Percentiles rank a stretch among this genome's conserved stretches.
Conservation (phyloP, 2,329 filamentous ascomycete genomes). For the Sporothrix protearum region DNA sequence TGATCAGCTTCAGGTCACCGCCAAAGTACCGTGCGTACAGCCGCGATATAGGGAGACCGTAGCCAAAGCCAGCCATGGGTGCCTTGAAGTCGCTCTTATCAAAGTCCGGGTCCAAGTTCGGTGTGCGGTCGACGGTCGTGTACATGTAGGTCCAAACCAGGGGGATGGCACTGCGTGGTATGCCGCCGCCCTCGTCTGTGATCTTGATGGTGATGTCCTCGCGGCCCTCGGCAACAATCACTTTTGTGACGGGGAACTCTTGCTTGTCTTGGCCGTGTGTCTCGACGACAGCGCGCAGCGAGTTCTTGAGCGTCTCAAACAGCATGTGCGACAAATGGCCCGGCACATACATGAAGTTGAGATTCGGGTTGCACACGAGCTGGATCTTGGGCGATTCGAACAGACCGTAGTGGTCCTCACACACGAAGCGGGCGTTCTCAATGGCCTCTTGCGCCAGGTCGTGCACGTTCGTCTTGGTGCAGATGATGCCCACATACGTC, state of each 20-base stretch:
- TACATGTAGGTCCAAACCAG: constrained; percentile 99
- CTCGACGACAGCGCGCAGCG: constrained; percentile 92
- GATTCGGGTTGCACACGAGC: constrained; percentile 87
- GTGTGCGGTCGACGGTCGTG: constrained; percentile 94
- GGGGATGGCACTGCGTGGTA: constrained; percentile 86
- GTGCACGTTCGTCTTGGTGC: constrained; percentile 94
- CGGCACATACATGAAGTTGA: constrained; percentile 99
- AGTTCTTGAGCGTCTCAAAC: constrained; percentile 98
- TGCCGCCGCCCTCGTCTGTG: constrained; percentile 92
- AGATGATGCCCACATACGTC: constrained; percentile 97
- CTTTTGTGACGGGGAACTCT: constrained; percentile 92
- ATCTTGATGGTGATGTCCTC: constrained; percentile 99
- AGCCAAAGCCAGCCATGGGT: constrained; percentile 98
- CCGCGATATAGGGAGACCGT: constrained; percentile 88
- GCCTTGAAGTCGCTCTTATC: constrained; percentile 99
- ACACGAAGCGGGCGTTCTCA: constrained; percentile 98
- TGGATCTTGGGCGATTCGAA: constrained; percentile 97
- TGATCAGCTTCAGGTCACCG: constrained; percentile 94
- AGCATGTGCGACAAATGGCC: constrained; percentile 99
- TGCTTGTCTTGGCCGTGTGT: constrained; percentile 92
- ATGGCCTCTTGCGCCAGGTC: constrained; percentile 96
- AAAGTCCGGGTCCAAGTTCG: constrained; percentile 92
- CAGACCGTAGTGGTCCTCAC: constrained; percentile 95
- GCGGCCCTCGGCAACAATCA: constrained; percentile 94
- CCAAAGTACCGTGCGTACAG: constrained; percentile 97